Base-by-base conservation (phyloP, 2,329 filamentous ascomycete species). In the Curvularia spicifera region DNA sequence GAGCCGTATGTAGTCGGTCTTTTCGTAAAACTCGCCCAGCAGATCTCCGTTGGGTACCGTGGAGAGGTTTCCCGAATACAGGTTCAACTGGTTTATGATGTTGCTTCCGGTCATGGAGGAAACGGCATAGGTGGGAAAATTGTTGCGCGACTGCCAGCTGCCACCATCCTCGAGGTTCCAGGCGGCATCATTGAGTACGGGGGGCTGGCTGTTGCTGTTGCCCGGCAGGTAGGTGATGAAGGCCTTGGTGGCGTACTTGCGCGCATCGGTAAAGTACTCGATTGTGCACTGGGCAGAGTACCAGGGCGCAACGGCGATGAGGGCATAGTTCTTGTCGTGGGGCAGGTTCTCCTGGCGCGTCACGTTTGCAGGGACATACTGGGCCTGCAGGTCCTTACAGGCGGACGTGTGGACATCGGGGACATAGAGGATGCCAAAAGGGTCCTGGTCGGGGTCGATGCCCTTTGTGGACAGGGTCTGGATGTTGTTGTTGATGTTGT, bases 301-400 rank as follows among this genome's bases (percentile, higher is more conserved):
- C 93, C 94, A 98, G 28, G 94, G 94, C 24, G 91, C 93, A 52
- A 97, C 79, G 28, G 90, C 93, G 67, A 97, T 86, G 51, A 93
- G 81, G 54, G 89, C 87, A 74, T 91, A 92, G 65, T 90, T 87
- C 20, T 75, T 73, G 48, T 84, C 83, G 0, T 83, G 80, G 0
- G 83, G 82, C 15, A 97, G 84, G 69, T 95, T 84, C n/a, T 78
- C 75, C 66, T 85, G 84, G 15, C 89, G 86, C 12, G 91, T 96
- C 53, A 87, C 91, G 74, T 95, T 93, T 37, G 75, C 68, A 1
- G 93, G 91, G 8, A 97, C 83, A 66, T 89, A 87, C n/a, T 83
- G 76, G 40, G 82, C 82, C 42, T 89, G 86, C 46, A 84, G 77
- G 15, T 86, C 80, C 71, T 82, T 82, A 78, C 93, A 97, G 0